These are phyloP conservation scores for Globisporangium nagaii DNA, from an alignment of 352 stramenopile species.

Conservation along the genomic window DNA sequence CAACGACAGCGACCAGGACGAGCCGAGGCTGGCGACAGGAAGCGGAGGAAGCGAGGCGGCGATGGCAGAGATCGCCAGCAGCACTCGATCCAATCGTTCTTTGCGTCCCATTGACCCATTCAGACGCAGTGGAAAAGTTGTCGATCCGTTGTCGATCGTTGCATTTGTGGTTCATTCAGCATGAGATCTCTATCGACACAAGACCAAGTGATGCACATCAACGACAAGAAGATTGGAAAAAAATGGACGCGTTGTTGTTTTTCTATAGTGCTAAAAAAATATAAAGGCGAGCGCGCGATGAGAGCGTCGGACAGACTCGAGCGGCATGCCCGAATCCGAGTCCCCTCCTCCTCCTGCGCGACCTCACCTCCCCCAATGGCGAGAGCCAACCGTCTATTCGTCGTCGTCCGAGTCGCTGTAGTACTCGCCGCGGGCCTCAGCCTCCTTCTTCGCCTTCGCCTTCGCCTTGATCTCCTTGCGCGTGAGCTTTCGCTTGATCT, in stretches of 20 bases:
- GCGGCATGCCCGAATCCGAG: too few species aligned
- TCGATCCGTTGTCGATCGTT: too few species aligned
- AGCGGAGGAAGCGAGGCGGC: not conserved
- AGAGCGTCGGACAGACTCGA: constrained; percentile 1
- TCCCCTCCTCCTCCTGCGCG: too few species aligned
- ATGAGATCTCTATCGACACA: not conserved
- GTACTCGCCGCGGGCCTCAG: constrained; percentile 79
- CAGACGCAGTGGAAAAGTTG: too few species aligned
- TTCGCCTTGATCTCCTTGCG: constrained; percentile 89
- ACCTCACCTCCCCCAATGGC: too few species aligned
- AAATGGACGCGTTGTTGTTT: constrained; percentile 5
- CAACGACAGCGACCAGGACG: not conserved
- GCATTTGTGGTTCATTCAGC: not conserved
- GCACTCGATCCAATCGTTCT: constrained; percentile 18
- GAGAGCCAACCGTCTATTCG: constrained; percentile 34
- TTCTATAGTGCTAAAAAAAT: constrained; percentile 36
- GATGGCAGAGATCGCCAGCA: not conserved
- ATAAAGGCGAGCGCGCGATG: constrained; percentile 14
- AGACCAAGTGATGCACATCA: not conserved
- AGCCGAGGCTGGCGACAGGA: not conserved
- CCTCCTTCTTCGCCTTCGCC: constrained; percentile 84
- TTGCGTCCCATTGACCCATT: not conserved
- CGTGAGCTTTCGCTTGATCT: constrained; percentile 89
- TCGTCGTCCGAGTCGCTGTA: constrained; percentile 78
- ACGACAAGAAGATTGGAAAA: not conserved